A percentile compares a stretch with the other conserved stretches of the same genome.
Conservation (phyloP, 108 stramenopile species). For the Conticribra weissflogii region DNA sequence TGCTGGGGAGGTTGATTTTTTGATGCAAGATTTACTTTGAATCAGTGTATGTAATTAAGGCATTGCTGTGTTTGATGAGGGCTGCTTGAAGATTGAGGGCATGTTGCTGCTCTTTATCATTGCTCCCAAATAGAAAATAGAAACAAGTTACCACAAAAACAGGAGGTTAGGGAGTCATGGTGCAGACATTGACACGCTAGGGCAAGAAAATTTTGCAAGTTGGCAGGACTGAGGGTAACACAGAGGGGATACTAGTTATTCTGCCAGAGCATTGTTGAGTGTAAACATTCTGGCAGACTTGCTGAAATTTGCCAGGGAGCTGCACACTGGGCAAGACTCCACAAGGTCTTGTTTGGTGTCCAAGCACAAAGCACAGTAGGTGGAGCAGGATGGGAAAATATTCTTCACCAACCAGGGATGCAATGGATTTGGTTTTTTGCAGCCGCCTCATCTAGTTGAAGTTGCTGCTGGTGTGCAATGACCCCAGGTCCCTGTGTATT, state of each 20-base stretch:
- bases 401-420: slow-evolving; percentile 5
- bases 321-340: slow-evolving; percentile 3
- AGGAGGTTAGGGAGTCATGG: slow-evolving; percentile 7
- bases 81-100: slow-evolving; percentile 1
- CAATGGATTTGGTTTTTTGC: slow-evolving; percentile 2
- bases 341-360: slow-evolving; percentile 1
- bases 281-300: slow-evolving; percentile 1
- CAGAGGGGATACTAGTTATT: background rate
- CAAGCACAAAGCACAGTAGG: background rate
- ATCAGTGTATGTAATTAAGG: background rate
- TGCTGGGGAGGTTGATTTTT: background rate
- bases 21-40: slow-evolving; percentile 3
- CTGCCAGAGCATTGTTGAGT: background rate
- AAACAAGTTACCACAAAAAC: slow-evolving; percentile 9
- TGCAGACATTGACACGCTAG: background rate
- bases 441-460: slow-evolving; percentile 1
- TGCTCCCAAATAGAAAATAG: slow-evolving; percentile 9
- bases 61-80: slow-evolving; percentile 1
- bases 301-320: slow-evolving; percentile 2
- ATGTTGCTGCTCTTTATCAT: background rate
- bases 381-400: slow-evolving; percentile 3
- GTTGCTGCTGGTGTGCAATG: slow-evolving; percentile 20
- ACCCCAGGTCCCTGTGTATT: background rate
- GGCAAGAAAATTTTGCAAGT: slow-evolving; percentile 8
- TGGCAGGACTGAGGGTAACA: background rate